Conservation (phyloP, 2,329 filamentous ascomycete genomes). For the Xylariaceae sp. region DNA sequence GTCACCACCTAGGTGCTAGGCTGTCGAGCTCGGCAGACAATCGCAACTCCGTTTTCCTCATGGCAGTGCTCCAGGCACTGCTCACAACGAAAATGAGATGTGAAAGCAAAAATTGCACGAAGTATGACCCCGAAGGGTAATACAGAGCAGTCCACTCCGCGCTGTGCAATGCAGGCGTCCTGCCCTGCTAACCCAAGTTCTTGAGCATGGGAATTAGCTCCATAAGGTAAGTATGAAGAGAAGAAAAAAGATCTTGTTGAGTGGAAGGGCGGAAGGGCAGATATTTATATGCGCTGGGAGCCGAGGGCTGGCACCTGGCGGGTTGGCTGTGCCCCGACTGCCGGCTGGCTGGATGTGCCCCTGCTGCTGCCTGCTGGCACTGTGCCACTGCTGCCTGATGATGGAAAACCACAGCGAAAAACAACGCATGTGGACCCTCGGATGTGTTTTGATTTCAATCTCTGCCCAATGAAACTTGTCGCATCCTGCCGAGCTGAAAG, state of each 20-base stretch:
- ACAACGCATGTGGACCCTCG: too few relatives aligned
- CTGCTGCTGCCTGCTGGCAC: too few relatives aligned
- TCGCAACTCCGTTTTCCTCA: constrained; percentile 30
- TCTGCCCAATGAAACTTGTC: too few relatives aligned
- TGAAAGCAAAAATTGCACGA: constrained; percentile 42
- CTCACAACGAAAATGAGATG: constrained; percentile 34
- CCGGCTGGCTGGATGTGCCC: too few relatives aligned
- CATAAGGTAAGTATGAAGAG: constrained; percentile 48
- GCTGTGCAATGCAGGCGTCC: constrained; percentile 47
- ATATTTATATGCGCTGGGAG: constrained; percentile 17
- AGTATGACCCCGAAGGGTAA: constrained; percentile 46
- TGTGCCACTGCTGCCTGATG: too few relatives aligned
- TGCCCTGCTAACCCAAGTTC: constrained; percentile 32
- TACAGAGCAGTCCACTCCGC: constrained; percentile 40
- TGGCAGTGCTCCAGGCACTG: constrained; percentile 29
- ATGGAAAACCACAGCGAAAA: too few relatives aligned
- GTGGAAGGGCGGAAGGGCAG: constrained; percentile 3
- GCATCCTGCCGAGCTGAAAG: too few relatives aligned
- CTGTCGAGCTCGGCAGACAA: too few relatives aligned
- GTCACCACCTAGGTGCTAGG: too few relatives aligned
- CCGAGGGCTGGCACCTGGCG: neutral
- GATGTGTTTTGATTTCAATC: too few relatives aligned
- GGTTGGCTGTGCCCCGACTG: neutral
- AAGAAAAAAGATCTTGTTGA: constrained; percentile 23
- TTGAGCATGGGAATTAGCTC: constrained; percentile 35